phyloP scores from a whole-genome alignment of 345 rosid species.

The Odontarrhena argentea region DNA sequence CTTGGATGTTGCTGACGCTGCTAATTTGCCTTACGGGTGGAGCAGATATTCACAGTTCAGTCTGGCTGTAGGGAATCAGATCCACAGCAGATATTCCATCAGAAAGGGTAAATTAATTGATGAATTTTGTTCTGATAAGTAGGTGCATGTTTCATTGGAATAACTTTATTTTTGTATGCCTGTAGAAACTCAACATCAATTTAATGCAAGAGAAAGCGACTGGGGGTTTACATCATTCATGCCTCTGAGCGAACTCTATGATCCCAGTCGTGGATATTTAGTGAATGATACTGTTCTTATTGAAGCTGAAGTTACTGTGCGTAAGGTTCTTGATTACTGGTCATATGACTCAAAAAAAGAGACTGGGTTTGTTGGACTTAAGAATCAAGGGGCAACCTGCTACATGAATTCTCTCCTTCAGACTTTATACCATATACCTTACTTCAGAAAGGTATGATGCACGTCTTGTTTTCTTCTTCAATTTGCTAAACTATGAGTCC shows the following conservation, averaged over 20 bases:
- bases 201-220: slow-evolving; percentile 93
- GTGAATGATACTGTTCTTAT: slow-evolving; percentile 71
- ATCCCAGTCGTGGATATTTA: slow-evolving; percentile 76
- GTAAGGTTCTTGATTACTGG: slow-evolving; percentile 89
- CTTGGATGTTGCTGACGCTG: slow-evolving; percentile 88
- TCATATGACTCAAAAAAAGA: slow-evolving; percentile 95
- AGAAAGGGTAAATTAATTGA: slow-evolving; percentile 65
- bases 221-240: slow-evolving; percentile 99
- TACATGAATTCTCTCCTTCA: slow-evolving; percentile 98
- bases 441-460: slow-evolving; percentile 82
- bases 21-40: slow-evolving; percentile 84
- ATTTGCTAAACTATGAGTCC: slow-evolving; percentile 9
- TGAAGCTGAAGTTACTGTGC: slow-evolving; percentile 96
- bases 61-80: slow-evolving; percentile 81
- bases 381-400: slow-evolving; percentile 99
- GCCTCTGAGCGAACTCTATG: slow-evolving; percentile 93
- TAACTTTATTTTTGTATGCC: slow-evolving; percentile 20
- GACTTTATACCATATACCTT: slow-evolving; percentile 83
- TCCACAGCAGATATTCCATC: slow-evolving; percentile 58
- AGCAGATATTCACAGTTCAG: slow-evolving; percentile 92
- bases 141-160: slow-evolving; percentile 6
- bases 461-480: slow-evolving; percentile 21
- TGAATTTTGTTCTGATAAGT: slow-evolving; percentile 1
- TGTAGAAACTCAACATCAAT: slow-evolving; percentile 95
- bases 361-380: slow-evolving; percentile 97